Conservation (phyloP, 257 asterid species). For the Osmanthus fragrans region DNA sequence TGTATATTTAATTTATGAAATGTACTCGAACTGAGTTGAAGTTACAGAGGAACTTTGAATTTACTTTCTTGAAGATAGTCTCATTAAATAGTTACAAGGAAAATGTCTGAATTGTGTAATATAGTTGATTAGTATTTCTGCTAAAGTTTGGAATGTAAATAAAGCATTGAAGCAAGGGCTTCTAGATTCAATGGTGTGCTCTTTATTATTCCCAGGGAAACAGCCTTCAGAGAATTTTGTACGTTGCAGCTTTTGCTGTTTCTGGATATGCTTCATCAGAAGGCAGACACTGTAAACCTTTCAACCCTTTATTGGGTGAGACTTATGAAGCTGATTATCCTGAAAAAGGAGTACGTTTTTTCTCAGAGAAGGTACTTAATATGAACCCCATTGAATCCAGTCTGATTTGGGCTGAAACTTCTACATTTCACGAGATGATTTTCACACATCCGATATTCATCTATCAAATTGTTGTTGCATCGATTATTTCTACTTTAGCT, state of each 20-base stretch:
- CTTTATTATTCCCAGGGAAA: constrained; percentile 59
- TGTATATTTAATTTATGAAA: background rate
- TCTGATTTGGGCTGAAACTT: background rate
- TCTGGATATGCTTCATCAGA: constrained; percentile 96
- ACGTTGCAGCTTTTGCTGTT: constrained; percentile 93
- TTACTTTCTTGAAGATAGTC: background rate
- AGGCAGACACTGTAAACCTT: constrained; percentile 92
- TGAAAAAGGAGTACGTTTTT: constrained; percentile 82
- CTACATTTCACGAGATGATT: background rate
- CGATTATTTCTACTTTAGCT: background rate
- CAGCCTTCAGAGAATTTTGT: constrained; percentile 73
- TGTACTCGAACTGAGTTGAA: constrained; percentile 2
- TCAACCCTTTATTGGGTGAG: constrained; percentile 95
- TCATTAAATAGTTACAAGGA: background rate
- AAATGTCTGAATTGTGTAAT: background rate
- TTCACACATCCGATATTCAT: background rate
- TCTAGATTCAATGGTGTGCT: background rate
- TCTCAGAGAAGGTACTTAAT: constrained; percentile 77
- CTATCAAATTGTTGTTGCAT: background rate
- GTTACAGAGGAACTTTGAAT: constrained; percentile 7
- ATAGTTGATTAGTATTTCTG: background rate
- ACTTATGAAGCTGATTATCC: constrained; percentile 97
- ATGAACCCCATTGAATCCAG: background rate
- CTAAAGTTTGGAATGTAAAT: background rate
- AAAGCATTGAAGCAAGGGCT: background rate